Evolutionary conservation across 2,329 filamentous ascomycete genomes (phyloP).

Genomic region (Diaporthe sp.): DNA sequence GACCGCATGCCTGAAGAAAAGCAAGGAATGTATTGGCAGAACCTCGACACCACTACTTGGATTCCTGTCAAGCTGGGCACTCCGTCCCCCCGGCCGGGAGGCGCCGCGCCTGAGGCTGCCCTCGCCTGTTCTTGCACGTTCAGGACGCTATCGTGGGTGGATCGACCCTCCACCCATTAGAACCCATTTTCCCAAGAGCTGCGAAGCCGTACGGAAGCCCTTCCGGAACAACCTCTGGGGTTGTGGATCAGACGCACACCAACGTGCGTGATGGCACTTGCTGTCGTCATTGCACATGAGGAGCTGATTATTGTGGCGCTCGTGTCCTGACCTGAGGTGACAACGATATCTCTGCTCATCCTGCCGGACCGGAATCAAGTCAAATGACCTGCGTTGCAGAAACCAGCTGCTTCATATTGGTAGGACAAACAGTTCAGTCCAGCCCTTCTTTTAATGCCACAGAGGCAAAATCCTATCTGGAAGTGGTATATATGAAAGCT

Average conservation of each 20-base stretch:
- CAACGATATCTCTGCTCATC: constrained; percentile 8
- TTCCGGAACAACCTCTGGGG: background rate
- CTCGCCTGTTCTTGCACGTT: constrained; percentile 23
- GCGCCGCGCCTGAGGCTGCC: background rate
- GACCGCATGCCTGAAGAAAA: background rate
- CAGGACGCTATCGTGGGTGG: background rate
- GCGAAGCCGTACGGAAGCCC: background rate
- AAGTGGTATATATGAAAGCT: background rate
- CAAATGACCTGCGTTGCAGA: background rate
- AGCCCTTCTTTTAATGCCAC: background rate
- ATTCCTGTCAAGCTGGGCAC: background rate
- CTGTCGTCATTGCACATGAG: constrained; percentile 34
- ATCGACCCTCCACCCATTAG: background rate
- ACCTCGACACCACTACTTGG: constrained; percentile 5
- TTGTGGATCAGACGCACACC: constrained; percentile 1
- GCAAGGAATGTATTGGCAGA: background rate
- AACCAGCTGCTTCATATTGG: background rate
- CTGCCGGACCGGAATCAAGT: background rate
- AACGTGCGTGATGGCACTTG: background rate
- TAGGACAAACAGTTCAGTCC: background rate
- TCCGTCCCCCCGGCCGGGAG: background rate
- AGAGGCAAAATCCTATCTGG: background rate
- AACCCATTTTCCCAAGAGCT: background rate
- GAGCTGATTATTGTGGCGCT: constrained; percentile 15
- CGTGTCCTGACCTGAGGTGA: constrained; percentile 11